Percentiles rank a stretch among this genome's conserved stretches.
These are phyloP conservation scores for Apiotrichum laibachii DNA, from an alignment of 1,284 basidiomycete genomes.

Conservation along the genomic window DNA sequence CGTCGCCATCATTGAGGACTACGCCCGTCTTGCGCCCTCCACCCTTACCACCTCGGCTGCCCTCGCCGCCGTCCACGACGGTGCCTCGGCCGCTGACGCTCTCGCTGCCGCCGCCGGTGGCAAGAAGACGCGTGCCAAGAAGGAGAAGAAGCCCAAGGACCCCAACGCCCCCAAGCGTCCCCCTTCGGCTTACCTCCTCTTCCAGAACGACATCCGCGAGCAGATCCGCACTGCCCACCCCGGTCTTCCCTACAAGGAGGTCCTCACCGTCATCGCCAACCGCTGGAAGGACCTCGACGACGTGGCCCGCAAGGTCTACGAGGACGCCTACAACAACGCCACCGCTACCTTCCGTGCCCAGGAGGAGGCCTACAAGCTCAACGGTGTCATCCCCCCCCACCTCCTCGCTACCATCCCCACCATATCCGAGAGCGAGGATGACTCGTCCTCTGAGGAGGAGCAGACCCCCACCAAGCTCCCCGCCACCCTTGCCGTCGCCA, in stretches of 20 bases:
- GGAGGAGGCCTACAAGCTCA: constrained; percentile 31
- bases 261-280: constrained; percentile 68
- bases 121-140: constrained; percentile 36
- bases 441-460: constrained; percentile 21
- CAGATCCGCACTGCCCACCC: constrained; percentile 60
- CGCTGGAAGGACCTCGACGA: constrained; percentile 69
- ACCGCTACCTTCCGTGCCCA: constrained; percentile 27
- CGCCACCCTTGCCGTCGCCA: constrained; percentile 18
- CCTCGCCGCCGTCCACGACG: constrained; percentile 21
- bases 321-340: constrained; percentile 30
- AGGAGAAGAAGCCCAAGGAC: constrained; percentile 64
- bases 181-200: constrained; percentile 89
- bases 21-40: constrained; percentile 42
- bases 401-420: background rate
- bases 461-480: constrained; percentile 16
- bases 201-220: constrained; percentile 86
- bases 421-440: constrained; percentile 2
- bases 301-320: constrained; percentile 62
- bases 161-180: constrained; percentile 93
- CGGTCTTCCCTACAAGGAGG: constrained; percentile 65
- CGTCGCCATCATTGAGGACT: constrained; percentile 47
- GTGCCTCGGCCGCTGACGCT: constrained; percentile 21
- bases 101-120: constrained; percentile 19
- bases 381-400: background rate
- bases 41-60: constrained; percentile 26